Evolutionary conservation across 2,329 filamentous ascomycete species (phyloP).

Genomic region (Ilyonectria destructans): DNA sequence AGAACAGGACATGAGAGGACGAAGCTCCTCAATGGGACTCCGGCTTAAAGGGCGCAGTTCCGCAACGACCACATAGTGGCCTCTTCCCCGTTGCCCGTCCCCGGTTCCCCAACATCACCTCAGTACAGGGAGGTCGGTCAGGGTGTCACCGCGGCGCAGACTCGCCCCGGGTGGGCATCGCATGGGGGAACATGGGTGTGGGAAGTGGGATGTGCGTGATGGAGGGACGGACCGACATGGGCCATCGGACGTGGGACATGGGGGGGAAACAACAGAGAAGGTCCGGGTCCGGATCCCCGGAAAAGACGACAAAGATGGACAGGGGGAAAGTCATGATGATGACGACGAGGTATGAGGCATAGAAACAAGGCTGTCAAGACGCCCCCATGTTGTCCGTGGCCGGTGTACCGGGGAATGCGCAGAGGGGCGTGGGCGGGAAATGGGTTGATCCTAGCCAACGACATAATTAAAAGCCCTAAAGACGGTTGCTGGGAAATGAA

Average conservation of each 20-base stretch:
- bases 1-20: constrained; percentile 17
- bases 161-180: constrained; percentile 23
- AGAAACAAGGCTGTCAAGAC: constrained; percentile 35
- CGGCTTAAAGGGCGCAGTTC: constrained; percentile 32
- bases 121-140: constrained; percentile 27
- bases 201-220: constrained; percentile 30
- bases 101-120: constrained; percentile 33
- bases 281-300: constrained; percentile 47
- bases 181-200: constrained; percentile 39
- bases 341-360: constrained; percentile 33
- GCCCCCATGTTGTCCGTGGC: constrained; percentile 17
- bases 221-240: constrained; percentile 28
- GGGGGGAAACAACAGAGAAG: constrained; percentile 31
- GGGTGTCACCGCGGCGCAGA: constrained; percentile 10
- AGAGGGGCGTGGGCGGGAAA: constrained; percentile 6
- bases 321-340: constrained; percentile 35
- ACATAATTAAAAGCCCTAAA: neutral
- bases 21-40: constrained; percentile 20
- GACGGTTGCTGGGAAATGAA: constrained; percentile 1
- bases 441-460: constrained; percentile 17
- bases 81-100: constrained; percentile 21
- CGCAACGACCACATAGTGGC: constrained; percentile 26
- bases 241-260: constrained; percentile 20
- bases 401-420: constrained; percentile 13
- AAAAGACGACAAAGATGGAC: constrained; percentile 28